A percentile compares a stretch with the other conserved stretches of the same genome.
These are phyloP conservation scores for Aureobasidium sp. DNA, from an alignment of 2,329 filamentous ascomycete species.

Conservation along the genomic window DNA sequence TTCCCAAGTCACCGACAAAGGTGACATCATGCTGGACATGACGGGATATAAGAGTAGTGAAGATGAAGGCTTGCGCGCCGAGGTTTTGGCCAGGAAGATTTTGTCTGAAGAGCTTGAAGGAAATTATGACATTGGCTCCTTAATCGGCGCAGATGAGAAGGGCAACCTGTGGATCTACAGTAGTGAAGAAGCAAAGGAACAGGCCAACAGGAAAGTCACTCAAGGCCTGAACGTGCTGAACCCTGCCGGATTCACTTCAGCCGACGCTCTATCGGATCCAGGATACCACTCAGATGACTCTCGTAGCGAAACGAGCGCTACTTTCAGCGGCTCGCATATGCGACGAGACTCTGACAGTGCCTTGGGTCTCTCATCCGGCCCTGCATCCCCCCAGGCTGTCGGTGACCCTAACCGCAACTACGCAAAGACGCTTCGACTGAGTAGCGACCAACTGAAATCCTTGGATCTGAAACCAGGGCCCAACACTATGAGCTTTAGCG, in stretches of 20 bases:
- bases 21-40: slow-evolving; percentile 97
- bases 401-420: slow-evolving; percentile 78
- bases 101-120: slow-evolving; percentile 88
- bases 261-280: slow-evolving; percentile 85
- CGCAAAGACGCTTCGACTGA: slow-evolving; percentile 90
- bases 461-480: slow-evolving; percentile 76
- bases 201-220: slow-evolving; percentile 60
- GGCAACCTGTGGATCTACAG: slow-evolving; percentile 99
- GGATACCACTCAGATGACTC: slow-evolving; percentile 89
- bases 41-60: slow-evolving; percentile 92
- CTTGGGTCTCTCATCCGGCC: slow-evolving; percentile 56
- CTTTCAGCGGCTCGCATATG: slow-evolving; percentile 44
- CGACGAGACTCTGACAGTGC: slow-evolving; percentile 65
- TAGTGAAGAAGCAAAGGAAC: slow-evolving; percentile 91
- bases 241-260: slow-evolving; percentile 48
- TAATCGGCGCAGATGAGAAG: slow-evolving; percentile 91
- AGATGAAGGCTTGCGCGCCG: slow-evolving; percentile 82
- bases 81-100: slow-evolving; percentile 88
- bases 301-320: slow-evolving; percentile 40
- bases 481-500: slow-evolving; percentile 92
- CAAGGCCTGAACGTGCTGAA: slow-evolving; percentile 36
- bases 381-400: slow-evolving; percentile 42
- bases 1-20: slow-evolving; percentile 81
- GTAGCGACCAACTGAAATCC: slow-evolving; percentile 88
- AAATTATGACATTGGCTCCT: slow-evolving; percentile 89